phyloP scores from a whole-genome alignment of 1,284 basidiomycete species.

The Apiotrichum mycotoxinovorans region DNA sequence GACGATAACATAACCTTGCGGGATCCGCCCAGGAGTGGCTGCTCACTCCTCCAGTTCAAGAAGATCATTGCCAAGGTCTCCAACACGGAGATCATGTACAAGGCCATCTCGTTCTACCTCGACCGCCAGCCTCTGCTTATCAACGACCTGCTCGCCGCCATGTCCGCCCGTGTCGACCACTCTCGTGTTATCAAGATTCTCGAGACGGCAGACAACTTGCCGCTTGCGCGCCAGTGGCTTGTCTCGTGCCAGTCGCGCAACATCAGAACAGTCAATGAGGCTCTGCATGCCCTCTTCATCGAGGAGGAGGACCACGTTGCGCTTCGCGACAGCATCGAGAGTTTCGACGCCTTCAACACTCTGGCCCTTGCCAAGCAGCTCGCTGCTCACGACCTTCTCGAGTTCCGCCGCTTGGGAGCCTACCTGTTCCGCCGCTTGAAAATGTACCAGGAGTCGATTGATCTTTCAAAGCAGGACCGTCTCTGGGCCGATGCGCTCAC shows the following conservation, averaged over 20 bases:
- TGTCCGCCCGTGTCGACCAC: conserved; percentile 92
- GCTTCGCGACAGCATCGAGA: conserved; percentile 90
- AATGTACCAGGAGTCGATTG: conserved; percentile 92
- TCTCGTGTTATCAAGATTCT: conserved; percentile 93
- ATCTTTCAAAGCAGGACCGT: conserved; percentile 91
- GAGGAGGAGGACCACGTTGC: conserved; percentile 99
- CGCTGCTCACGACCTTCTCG: conserved; percentile 86
- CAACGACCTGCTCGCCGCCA: conserved; percentile 86
- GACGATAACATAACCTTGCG: conserved; percentile 58
- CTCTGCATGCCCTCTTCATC: conserved; percentile 93
- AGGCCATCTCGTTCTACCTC: conserved; percentile 61
- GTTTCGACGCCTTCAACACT: conserved; percentile 97
- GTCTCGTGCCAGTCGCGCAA: conserved; percentile 97
- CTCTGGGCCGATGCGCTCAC: conserved; percentile 91
- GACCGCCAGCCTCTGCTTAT: conserved; percentile 90
- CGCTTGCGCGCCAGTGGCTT: conserved; percentile 90
- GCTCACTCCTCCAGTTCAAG: conserved; percentile 69
- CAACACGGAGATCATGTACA: conserved; percentile 87
- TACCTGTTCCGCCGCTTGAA: conserved; percentile 92
- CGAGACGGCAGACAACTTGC: conserved; percentile 75
- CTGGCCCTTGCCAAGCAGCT: conserved; percentile 79
- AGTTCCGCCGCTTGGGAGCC: conserved; percentile 91
- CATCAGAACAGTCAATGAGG: conserved; percentile 94
- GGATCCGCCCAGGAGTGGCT: no score
- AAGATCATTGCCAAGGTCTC: conserved; percentile 91